Base-by-base conservation (phyloP, 2,329 filamentous ascomycete species). In the Mycosphaerella sp. region DNA sequence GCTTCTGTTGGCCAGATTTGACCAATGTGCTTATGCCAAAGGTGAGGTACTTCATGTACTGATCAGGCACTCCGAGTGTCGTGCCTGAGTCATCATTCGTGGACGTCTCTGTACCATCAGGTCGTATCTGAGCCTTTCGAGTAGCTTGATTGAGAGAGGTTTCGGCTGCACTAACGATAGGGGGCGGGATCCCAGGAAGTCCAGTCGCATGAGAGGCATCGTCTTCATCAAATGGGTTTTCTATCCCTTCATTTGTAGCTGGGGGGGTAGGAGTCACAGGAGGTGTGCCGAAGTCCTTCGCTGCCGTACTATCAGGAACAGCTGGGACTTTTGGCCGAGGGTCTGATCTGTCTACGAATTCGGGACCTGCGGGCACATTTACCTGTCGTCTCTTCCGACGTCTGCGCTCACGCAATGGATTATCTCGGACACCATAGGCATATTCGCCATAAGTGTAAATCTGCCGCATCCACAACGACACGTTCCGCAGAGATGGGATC, bases 391-490 rank as follows among this genome's bases (percentile, higher is more conserved):
- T 79, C 59, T 68, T 72, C 41, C 73, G 70, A 44, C 67, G 74
- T 45, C 78, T 76, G 32, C 86, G 80, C 55, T 79, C 78, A 1
- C 87, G 85, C 1, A 80, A 81, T 11, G 89, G 87, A 60, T 89
- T 90, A 36, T 95, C 86, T 50, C 81, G 80, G 6, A 96, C 81
- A 3, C 91, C 92, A 67, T 95, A 97, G 2, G 92, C 84, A 64
- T 87, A 80, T 49, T 88, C 83, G 2, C 91, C 92, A 76, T 89
- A 89, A 31, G 78, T 84, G 69, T 93, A 95, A 2, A 96, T 78
- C 65, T 88, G 86, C 69, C 95, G 87, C 78, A 93, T 85, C 92
- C 92, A 97, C 52, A 86, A 81, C 1, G 86, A 85, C 26, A 96
- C 68, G 63, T 86, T 83, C 45, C 83, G 78, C 44, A 95, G 66